These are phyloP conservation scores for Pythium graminicola DNA, from an alignment of 352 stramenopile species.

Conservation along the genomic window DNA sequence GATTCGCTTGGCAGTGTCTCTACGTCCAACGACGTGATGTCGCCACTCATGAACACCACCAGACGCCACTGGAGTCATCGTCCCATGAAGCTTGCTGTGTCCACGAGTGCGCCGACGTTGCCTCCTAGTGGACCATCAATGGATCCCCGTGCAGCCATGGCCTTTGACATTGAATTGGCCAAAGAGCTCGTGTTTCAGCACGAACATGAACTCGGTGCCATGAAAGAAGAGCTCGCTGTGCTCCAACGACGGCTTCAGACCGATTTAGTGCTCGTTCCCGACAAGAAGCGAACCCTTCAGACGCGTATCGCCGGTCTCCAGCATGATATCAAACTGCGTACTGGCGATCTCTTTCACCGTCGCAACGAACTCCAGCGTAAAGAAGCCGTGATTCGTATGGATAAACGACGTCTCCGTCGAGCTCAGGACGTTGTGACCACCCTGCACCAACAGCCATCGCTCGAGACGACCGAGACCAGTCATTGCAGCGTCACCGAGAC, in stretches of 20 bases:
- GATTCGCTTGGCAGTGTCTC: conserved; percentile 14
- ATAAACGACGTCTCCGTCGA: conserved; percentile 8
- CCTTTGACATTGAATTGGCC: conserved; percentile 41
- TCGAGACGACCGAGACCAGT: not conserved
- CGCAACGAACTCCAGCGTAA: conserved; percentile 68
- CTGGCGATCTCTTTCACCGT: conserved; percentile 65
- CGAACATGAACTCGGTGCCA: conserved; percentile 50
- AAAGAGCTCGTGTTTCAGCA: conserved; percentile 59
- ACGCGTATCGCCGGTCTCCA: conserved; percentile 39
- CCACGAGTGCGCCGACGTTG: conserved; percentile 7
- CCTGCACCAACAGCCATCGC: conserved; percentile 5
- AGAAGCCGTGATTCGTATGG: conserved; percentile 29
- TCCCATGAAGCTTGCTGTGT: conserved; percentile 15
- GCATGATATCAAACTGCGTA: conserved; percentile 59
- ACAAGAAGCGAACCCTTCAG: conserved; percentile 45
- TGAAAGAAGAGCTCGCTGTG: conserved; percentile 47
- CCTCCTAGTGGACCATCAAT: not conserved
- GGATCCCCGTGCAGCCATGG: conserved; percentile 26
- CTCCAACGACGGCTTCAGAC: conserved; percentile 40
- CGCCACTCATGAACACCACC: not conserved
- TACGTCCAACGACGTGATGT: not conserved
- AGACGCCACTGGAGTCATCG: conserved; percentile 43
- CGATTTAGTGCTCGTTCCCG: conserved; percentile 18
- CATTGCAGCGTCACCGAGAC: conserved; percentile 20
- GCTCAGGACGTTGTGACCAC: not conserved